Conservation (phyloP, 2,329 filamentous ascomycete species). For the Alternaria solani region DNA sequence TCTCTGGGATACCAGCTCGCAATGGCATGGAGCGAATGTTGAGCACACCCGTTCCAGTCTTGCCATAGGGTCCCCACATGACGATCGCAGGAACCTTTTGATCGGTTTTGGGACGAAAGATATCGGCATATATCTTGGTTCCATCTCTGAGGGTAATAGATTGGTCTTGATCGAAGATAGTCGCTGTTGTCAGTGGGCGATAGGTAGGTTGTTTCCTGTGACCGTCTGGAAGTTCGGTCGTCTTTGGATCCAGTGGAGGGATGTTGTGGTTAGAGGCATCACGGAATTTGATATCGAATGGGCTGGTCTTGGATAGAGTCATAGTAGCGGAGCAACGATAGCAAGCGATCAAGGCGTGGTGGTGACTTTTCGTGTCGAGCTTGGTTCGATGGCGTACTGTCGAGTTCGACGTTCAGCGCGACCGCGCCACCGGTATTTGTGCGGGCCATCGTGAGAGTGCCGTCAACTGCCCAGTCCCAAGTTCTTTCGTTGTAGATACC, state of each 20-base stretch:
- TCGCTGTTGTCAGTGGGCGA: neutral
- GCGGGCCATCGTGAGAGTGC: neutral
- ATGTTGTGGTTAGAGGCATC: neutral
- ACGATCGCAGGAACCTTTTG: slow-evolving; percentile 53
- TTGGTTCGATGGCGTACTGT: neutral
- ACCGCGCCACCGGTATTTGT: neutral
- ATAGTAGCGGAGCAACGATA: neutral
- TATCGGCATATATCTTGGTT: slow-evolving; percentile 5
- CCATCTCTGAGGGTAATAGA: slow-evolving; percentile 10
- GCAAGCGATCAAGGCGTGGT: neutral
- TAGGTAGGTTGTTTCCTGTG: neutral
- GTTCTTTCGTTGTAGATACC: neutral
- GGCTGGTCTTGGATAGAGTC: neutral
- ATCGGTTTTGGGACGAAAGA: slow-evolving; percentile 24
- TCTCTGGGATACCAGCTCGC: slow-evolving; percentile 1
- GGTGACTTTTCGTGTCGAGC: neutral
- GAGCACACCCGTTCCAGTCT: slow-evolving; percentile 32
- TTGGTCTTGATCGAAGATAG: slow-evolving; percentile 1
- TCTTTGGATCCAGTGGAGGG: neutral
- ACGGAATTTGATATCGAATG: neutral
- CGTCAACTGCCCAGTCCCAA: neutral
- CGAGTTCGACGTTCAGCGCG: neutral
- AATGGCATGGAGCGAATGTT: neutral
- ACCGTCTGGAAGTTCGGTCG: neutral
- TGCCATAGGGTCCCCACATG: slow-evolving; percentile 56